These are phyloP conservation scores for Neospermospora avenae DNA, from an alignment of 2,329 filamentous ascomycete genomes.

Conservation along the genomic window DNA sequence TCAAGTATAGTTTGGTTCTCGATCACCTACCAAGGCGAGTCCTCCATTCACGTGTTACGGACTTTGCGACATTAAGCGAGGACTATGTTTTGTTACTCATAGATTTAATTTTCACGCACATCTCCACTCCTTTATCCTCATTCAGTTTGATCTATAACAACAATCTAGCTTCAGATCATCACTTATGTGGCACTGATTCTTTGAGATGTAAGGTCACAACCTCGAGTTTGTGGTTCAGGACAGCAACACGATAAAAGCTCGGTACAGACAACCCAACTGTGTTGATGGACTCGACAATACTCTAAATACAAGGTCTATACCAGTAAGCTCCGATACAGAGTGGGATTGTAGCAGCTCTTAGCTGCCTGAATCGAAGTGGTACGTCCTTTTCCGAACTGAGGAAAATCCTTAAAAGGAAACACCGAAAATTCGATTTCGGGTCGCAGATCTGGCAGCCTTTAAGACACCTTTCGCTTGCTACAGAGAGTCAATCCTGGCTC, in stretches of 20 bases:
- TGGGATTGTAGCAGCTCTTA: conserved; percentile 23
- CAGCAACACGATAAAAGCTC: too few species aligned
- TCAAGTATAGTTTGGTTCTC: not conserved
- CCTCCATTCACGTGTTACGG: not conserved
- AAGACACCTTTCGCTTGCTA: conserved; percentile 11
- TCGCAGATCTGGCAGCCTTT: conserved; percentile 25
- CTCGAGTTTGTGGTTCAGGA: too few species aligned
- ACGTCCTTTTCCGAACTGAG: conserved; percentile 14
- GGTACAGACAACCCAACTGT: too few species aligned
- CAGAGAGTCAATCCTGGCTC: conserved; percentile 18
- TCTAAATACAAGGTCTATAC: conserved; percentile 21
- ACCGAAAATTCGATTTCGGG: conserved; percentile 18
- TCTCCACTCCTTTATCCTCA: not conserved
- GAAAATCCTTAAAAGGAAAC: conserved; percentile 16
- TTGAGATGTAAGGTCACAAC: too few species aligned
- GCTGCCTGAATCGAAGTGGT: conserved; percentile 18
- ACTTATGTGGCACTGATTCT: too few species aligned
- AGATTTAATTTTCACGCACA: not conserved
- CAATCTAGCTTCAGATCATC: too few species aligned
- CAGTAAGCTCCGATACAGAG: conserved; percentile 18
- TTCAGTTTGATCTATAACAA: too few species aligned
- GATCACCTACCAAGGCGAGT: not conserved
- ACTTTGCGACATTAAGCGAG: not conserved
- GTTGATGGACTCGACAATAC: too few species aligned
- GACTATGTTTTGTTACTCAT: not conserved